Evolutionary conservation across 108 stramenopile species (phyloP), one percentile per base, ranked within the genome.

Genomic region (Nannochloropsis salina): DNA sequence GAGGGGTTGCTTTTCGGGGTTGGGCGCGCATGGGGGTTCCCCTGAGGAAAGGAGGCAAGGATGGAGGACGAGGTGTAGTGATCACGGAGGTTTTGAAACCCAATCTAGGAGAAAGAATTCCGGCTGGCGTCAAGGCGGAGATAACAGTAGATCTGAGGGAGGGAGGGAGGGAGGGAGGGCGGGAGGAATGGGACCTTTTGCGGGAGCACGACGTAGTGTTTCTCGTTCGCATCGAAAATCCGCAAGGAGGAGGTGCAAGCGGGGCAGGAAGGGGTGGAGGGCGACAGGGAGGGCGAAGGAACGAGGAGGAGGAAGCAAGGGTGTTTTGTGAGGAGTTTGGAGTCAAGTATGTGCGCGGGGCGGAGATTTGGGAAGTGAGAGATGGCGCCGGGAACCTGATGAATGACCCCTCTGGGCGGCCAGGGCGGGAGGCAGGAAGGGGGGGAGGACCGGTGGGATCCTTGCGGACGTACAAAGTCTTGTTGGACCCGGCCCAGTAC

Each of bases 181-280:
- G 94, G 8, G 87, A 82, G 44, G 98, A 99, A 88, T 99, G 98
- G 98, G 97, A 97, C 87, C 88, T 91, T 31, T 80, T 98, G 42
- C 90, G 96, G 11, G 96, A 98, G 86, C 94, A 93, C 85, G 97
- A 97, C 88, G 96, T 95, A 81, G 84, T 97, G 10, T 99, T 97
- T 88, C 85, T 98, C 51, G 85, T 98, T 45, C 81, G 83, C 45
- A 87, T 92, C 3, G 44, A 88, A 94, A 95, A 80, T 85, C 80
- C 85, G 42, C 42, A 8, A 21, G 74, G 86, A 47, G 85, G 80
- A 42, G 85, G 43, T 15, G 82, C 45, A 42, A 82, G 86, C 5
- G 42, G 47, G 47, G 12, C 12, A 51, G 42, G 74, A 10, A 44
- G 42, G 41, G 86, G 83, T 18, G 9, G 45, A 41, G 80, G 80